Evolutionary conservation across 768 basidiomycete species (phyloP), one percentile per base, ranked within the genome.

Genomic region (Lactarius vividus): DNA sequence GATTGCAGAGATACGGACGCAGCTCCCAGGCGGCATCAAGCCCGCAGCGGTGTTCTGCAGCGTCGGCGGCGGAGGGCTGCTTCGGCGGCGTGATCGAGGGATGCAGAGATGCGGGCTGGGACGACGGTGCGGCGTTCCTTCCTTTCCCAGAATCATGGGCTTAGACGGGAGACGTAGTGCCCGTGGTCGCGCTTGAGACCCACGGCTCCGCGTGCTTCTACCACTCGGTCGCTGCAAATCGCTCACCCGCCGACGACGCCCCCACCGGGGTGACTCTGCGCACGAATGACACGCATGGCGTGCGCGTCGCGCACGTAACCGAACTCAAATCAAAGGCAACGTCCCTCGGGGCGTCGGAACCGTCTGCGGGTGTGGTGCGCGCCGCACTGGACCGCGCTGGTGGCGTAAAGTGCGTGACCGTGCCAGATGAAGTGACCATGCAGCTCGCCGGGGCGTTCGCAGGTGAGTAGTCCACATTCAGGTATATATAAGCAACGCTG

Each of bases 11-110:
- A 84, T 91, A 52, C 73, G 78, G 20, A 71, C 73, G 11, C 88
- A 91, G 67, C 77, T 91, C 5, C 74, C 75, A 0, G 66, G 69
- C 2, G 71, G 64, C 0, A 61, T 56, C 44, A 83, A 81, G 69
- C 89, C 91, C 7, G 84, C 87, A 64, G 89, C 88, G 0, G 85
- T 92, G 52, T 85, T 92, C 65, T 92, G 91, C 72, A 86, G 86
- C 60, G 88, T 92, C 15, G 91, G 91, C 42, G 91, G 91, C 0
- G 90, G 82, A 0, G 89, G 91, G 1, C 76, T 92, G 0, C 75
- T 89, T 89, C 3, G 88, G 86, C 11, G 91, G 91, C 0, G 76
- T 91, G 55, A 84, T 91, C 39, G 75, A 79, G 5, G 91, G 91
- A n/a, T 91, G 88, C 70, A 79, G 80, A 59, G 73, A 72, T 2